phyloP scores from a whole-genome alignment of 768 basidiomycete species.

The Lentinula raphanica region DNA sequence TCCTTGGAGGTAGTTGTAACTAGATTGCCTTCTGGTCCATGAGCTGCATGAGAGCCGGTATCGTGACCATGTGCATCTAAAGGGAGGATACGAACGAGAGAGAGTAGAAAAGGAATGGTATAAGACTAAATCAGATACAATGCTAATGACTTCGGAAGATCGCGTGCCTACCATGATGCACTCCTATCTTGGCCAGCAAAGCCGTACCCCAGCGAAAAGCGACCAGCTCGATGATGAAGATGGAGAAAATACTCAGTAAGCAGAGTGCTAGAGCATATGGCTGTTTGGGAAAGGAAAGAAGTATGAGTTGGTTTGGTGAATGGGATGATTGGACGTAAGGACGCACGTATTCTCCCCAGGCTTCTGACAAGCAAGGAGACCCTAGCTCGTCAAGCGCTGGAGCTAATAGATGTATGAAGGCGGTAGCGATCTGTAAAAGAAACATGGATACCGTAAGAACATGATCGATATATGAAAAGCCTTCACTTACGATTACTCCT shows the following conservation, averaged over 20 bases:
- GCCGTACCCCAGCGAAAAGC: constrained; percentile 85
- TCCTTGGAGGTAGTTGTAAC: background rate
- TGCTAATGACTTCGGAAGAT: background rate
- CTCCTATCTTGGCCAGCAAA: constrained; percentile 61
- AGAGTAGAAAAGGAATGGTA: constrained; percentile 3
- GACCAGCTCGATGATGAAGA: constrained; percentile 81
- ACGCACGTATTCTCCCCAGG: constrained; percentile 75
- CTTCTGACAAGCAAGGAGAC: constrained; percentile 61
- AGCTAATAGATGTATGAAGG: constrained; percentile 78
- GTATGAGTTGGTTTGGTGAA: too few species aligned
- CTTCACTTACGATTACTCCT: constrained; percentile 69
- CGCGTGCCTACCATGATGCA: constrained; percentile 47
- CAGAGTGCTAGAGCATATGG: constrained; percentile 81
- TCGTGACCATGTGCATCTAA: constrained; percentile 67
- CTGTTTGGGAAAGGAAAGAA: constrained; percentile 28
- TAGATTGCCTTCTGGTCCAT: constrained; percentile 53
- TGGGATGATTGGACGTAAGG: background rate
- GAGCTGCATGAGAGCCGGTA: constrained; percentile 54
- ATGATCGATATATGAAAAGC: background rate
- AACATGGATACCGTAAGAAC: constrained; percentile 3
- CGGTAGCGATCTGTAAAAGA: constrained; percentile 69
- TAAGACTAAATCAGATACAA: background rate
- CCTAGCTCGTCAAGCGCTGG: constrained; percentile 70
- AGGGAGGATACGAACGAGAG: background rate
- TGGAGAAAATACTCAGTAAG: constrained; percentile 72